Conservation (phyloP, 2,329 filamentous ascomycete genomes). For the Drechslerella dactyloides region DNA sequence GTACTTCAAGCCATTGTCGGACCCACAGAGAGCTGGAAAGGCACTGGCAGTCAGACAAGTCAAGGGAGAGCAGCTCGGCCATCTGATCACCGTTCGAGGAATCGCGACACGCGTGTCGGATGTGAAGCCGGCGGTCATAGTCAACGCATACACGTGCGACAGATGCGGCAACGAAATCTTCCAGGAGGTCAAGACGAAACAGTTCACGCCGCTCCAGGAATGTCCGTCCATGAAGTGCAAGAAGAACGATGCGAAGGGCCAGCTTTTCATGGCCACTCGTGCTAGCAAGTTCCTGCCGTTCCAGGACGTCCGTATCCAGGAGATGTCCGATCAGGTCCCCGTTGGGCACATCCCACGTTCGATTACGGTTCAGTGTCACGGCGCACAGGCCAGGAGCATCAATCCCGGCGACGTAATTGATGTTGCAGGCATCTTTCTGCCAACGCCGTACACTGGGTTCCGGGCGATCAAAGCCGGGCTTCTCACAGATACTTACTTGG, state of each 20-base stretch:
- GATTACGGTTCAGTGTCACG: conserved; percentile 86
- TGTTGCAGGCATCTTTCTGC: conserved; percentile 91
- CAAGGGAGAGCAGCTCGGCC: conserved; percentile 87
- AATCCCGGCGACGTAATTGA: conserved; percentile 95
- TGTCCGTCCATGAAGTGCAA: conserved; percentile 92
- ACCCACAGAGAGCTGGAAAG: conserved; percentile 65
- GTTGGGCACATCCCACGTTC: conserved; percentile 96
- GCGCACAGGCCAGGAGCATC: conserved; percentile 80
- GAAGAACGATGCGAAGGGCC: conserved; percentile 87
- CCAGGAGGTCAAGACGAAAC: conserved; percentile 89
- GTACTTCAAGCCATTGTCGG: conserved; percentile 90
- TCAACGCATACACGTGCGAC: conserved; percentile 97
- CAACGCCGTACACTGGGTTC: conserved; percentile 98
- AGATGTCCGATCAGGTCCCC: conserved; percentile 98
- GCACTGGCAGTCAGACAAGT: conserved; percentile 90
- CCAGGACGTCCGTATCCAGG: conserved; percentile 98
- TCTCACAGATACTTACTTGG: conserved; percentile 95
- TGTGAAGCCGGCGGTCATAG: conserved; percentile 95
- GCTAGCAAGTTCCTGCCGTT: conserved; percentile 97
- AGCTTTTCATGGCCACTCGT: conserved; percentile 90
- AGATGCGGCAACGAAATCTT: conserved; percentile 96
- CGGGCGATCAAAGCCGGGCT: conserved; percentile 94
- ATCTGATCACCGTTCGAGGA: conserved; percentile 90
- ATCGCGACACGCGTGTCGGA: conserved; percentile 96
- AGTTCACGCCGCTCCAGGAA: conserved; percentile 83